Conservation (phyloP, 768 basidiomycete genomes). For the Kwoniella sp. region DNA sequence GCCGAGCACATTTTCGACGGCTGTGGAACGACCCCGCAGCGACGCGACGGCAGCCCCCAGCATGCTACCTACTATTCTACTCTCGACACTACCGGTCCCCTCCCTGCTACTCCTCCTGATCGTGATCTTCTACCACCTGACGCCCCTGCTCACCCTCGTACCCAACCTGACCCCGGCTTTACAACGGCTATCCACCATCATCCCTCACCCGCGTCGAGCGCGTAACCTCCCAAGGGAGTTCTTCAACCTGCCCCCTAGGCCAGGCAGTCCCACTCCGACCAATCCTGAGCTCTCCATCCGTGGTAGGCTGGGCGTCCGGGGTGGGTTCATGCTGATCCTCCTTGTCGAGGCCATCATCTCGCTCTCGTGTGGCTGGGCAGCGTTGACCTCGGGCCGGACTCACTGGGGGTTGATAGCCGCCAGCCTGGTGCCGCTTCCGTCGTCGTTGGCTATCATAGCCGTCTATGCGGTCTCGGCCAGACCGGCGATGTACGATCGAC, state of each 20-base stretch:
- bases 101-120: slow-evolving; percentile 27
- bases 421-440: not conserved
- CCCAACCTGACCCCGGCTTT: slow-evolving; percentile 12
- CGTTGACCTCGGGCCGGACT: not conserved
- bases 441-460: slow-evolving; percentile 1
- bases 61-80: slow-evolving; percentile 27
- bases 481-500: slow-evolving; percentile 3
- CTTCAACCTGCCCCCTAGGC: slow-evolving; percentile 40
- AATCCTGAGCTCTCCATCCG: not conserved
- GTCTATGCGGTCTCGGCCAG: slow-evolving; percentile 14
- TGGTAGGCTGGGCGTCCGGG: slow-evolving; percentile 12
- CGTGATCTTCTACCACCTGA: slow-evolving; percentile 26
- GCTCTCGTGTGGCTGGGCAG: slow-evolving; percentile 12
- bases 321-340: slow-evolving; percentile 21
- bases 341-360: slow-evolving; percentile 2
- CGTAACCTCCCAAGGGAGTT: slow-evolving; percentile 41
- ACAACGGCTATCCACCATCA: slow-evolving; percentile 21
- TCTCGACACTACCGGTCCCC: slow-evolving; percentile 21
- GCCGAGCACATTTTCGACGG: too few species aligned
- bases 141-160: slow-evolving; percentile 20
- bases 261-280: slow-evolving; percentile 7
- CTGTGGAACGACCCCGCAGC: too few species aligned
- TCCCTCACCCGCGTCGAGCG: slow-evolving; percentile 27
- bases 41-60: slow-evolving; percentile 3
- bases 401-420: slow-evolving; percentile 8